Conservation (phyloP, 495 filamentous ascomycete genomes). For the Oidiodendron maius region DNA sequence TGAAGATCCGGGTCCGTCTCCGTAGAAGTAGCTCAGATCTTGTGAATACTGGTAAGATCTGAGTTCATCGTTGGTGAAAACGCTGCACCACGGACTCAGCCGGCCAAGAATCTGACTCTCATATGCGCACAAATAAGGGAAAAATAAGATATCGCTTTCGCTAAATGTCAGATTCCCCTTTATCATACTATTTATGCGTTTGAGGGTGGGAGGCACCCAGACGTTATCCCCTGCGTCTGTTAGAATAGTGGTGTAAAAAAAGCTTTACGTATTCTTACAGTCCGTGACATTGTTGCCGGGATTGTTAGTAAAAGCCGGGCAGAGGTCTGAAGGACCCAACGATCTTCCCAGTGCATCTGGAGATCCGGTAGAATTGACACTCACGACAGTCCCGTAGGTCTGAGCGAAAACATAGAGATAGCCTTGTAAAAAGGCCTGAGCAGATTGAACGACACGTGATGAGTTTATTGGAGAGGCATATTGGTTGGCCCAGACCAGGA, state of each 20-base stretch:
- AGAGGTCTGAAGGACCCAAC: conserved; percentile 46
- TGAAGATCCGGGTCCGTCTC: conserved; percentile 40
- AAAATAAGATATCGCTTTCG: conserved; percentile 39
- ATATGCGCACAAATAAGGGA: conserved; percentile 54
- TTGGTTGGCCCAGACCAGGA: conserved; percentile 52
- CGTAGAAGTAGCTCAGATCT: conserved; percentile 52
- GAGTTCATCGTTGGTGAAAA: conserved; percentile 45
- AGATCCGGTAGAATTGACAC: conserved; percentile 35
- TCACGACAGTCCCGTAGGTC: conserved; percentile 39
- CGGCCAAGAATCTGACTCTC: conserved; percentile 49
- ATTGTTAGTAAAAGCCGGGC: conserved; percentile 37
- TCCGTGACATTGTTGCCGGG: conserved; percentile 25
- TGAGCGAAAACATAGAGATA: conserved; percentile 44
- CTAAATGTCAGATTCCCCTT: conserved; percentile 42
- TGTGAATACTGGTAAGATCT: conserved; percentile 50
- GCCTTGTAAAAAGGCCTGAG: conserved; percentile 46
- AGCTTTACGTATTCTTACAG: background rate
- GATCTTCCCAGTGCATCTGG: conserved; percentile 43
- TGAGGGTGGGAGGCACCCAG: conserved; percentile 40
- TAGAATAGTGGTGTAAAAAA: background rate
- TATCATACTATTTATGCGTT: conserved; percentile 40
- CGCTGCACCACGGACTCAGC: conserved; percentile 43
- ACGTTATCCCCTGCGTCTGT: conserved; percentile 30
- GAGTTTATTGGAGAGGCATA: conserved; percentile 24
- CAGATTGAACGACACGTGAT: conserved; percentile 44